Base-by-base conservation (phyloP, 1,284 basidiomycete genomes). In the Pseudozyma pruni region DNA sequence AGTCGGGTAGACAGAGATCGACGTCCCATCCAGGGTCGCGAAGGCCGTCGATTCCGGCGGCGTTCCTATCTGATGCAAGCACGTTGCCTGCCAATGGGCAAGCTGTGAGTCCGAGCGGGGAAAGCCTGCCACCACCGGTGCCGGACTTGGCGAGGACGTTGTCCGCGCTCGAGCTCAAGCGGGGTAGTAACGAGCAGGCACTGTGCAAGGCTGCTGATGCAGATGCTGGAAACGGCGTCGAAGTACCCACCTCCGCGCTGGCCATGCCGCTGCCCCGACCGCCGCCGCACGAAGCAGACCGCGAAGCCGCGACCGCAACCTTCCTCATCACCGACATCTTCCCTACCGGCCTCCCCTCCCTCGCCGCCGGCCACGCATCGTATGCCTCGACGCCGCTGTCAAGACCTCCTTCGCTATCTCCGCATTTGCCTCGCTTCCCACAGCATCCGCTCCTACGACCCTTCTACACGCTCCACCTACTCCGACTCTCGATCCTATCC, bases 21-120 rank as follows among this genome's bases (percentile, higher is more conserved):
- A 57, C 55, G 8, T 78, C 75, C 14, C 75, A 78, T 34, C 74
- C 74, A 5, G 59, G 63, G n/a, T 53, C 56, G 27, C 43, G 71
- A 17, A 34, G 75, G 37, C 75, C 75, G 1, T 52, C 63, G 16
- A 74, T 78, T 20, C 75, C 75, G 0, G 53, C 59, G 5, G 52
- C 56, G 0, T 76, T 78, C 39, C 25, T 77, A n/a, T 11, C 51
- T 9, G 62, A 71, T 35, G 56, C 53, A 2, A 25, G 10, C 14
- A 32, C 47, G 8, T 13, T 41, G 16, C 42, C 59, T 4, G 20
- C 37, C 8, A 35, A 16, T 16, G n/a, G 32, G 0, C 34, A 41
- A 2, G 40, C 27, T 19, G 40, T 33, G 2, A 35, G 43, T 11
- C 40, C 40, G 2, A 42, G 17, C 32, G 40, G 49, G 3, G 51